phyloP scores from a whole-genome alignment of 176 grass and related monocot species.

The Bolboschoenus planiculmis region DNA sequence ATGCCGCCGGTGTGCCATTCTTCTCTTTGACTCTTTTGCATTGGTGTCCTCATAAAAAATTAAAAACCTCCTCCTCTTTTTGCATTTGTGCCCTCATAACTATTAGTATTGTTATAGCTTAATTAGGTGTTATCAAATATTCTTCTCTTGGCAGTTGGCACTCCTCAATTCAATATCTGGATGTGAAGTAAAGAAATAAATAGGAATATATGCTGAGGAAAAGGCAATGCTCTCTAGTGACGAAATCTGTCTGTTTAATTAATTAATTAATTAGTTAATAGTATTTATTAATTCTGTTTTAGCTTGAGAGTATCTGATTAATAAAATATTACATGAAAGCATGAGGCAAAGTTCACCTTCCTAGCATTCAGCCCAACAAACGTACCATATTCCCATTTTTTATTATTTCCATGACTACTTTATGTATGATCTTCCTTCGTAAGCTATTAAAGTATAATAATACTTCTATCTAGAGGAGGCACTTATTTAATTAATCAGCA shows the following conservation, averaged over 20 bases:
- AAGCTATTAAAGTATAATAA: background rate
- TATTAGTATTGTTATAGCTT: background rate
- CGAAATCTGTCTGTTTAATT: background rate
- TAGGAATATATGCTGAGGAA: background rate
- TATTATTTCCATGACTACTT: background rate
- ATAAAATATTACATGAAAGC: slow-evolving; percentile 22
- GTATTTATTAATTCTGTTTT: background rate
- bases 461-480: background rate
- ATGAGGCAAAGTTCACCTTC: slow-evolving; percentile 9
- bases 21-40: background rate
- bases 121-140: too few species aligned
- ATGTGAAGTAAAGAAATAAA: background rate
- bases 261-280: background rate
- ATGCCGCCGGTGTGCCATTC: background rate
- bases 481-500: background rate
- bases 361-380: slow-evolving; percentile 17
- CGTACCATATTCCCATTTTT: slow-evolving; percentile 19
- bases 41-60: background rate
- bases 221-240: background rate
- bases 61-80: background rate
- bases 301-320: background rate
- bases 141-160: background rate
- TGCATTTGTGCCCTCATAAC: background rate
- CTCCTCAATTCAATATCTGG: background rate
- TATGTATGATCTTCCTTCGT: background rate